These are phyloP conservation scores for Sideroxylon spinosum DNA, from an alignment of 179 eudicot genomes.

Conservation along the genomic window DNA sequence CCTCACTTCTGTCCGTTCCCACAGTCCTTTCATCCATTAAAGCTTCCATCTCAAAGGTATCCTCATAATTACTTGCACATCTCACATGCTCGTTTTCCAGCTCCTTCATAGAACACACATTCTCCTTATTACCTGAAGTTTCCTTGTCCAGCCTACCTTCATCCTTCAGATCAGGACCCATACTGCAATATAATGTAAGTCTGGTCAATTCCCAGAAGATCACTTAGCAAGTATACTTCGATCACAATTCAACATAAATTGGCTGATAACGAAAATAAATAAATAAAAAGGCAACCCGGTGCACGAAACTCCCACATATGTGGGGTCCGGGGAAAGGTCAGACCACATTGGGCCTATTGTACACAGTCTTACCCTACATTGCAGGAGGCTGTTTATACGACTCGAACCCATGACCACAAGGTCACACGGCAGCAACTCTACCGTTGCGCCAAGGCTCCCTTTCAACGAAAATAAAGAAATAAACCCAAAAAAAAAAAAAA, in stretches of 20 bases:
- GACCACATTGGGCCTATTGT: no score
- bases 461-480: no score
- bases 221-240: background rate
- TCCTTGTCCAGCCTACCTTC: conserved; percentile 36
- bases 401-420: no score
- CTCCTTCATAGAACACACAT: conserved; percentile 23
- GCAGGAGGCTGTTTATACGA: no score
- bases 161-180: conserved; percentile 44
- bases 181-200: conserved; percentile 15
- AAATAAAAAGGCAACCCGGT: no score
- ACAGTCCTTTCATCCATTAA: conserved; percentile 19
- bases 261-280: background rate
- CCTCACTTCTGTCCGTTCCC: conserved; percentile 21
- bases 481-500: no score
- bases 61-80: conserved; percentile 41
- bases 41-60: conserved; percentile 30
- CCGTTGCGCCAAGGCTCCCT: no score
- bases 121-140: conserved; percentile 33
- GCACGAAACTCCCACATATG: no score
- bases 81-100: conserved; percentile 34
- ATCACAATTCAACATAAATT: background rate
- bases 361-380: no score
- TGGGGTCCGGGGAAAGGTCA: no score
- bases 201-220: background rate
- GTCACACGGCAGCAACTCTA: no score